Evolutionary conservation across 441 rosid genomes (phyloP).

Genomic region (Syzygium malaccense): DNA sequence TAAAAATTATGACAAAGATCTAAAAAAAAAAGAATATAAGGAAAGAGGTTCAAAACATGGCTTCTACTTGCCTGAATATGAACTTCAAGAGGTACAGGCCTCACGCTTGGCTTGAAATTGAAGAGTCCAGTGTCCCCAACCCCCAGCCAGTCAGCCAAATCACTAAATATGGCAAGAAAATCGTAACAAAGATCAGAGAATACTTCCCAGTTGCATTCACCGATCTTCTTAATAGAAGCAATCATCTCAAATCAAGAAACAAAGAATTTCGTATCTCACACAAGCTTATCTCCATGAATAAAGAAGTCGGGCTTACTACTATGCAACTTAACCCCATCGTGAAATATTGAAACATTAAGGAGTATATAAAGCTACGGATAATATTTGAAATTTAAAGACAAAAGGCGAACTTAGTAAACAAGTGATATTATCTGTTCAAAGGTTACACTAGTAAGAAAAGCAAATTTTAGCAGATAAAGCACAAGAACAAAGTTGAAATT

Average conservation of each 20-base stretch:
- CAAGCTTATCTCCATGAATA: background rate
- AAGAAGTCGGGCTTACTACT: background rate
- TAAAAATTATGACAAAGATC: background rate
- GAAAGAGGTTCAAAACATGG: background rate
- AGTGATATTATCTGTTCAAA: background rate
- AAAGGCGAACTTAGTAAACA: background rate
- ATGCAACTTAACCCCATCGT: background rate
- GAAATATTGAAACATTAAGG: background rate
- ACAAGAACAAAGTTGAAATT: background rate
- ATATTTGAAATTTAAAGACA: background rate
- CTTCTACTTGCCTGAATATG: constrained; percentile 88
- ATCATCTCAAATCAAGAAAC: background rate
- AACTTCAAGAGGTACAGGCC: constrained; percentile 99
- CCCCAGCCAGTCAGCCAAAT: constrained; percentile 99
- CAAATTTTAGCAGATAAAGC: background rate
- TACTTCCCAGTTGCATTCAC: background rate
- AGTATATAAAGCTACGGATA: background rate
- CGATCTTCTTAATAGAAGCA: background rate
- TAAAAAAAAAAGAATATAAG: background rate
- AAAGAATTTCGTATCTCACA: background rate
- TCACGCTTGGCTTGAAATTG: constrained; percentile 99
- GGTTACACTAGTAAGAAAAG: background rate
- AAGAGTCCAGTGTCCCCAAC: constrained; percentile 92
- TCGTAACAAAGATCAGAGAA: background rate
- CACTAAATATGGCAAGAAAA: constrained; percentile 37